Evolutionary conservation across 176 grass and related monocot genomes (phyloP).

Genomic region (Bromus sterilis): DNA sequence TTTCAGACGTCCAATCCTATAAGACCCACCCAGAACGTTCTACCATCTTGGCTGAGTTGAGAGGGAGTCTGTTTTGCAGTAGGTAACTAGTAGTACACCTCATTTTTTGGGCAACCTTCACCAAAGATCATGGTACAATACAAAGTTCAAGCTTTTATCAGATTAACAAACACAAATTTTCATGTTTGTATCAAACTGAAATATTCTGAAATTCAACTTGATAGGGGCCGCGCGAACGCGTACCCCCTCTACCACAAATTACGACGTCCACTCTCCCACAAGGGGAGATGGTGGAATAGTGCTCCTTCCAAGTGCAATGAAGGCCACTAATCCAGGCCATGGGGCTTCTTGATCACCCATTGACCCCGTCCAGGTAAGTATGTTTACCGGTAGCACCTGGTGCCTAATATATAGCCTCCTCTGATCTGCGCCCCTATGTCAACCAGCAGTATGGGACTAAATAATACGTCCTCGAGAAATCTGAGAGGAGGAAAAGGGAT

Average conservation of each 20-base stretch:
- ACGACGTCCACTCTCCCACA: slow-evolving; percentile 20
- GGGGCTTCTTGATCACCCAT: neutral
- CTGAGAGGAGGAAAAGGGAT: too few species aligned
- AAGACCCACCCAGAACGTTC: too few species aligned
- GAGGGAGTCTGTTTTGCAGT: too few species aligned
- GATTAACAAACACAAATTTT: too few species aligned
- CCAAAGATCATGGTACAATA: too few species aligned
- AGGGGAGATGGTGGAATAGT: slow-evolving; percentile 14
- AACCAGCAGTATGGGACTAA: neutral
- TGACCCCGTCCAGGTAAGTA: neutral
- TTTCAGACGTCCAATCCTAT: neutral
- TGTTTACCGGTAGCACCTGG: neutral
- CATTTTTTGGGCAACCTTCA: too few species aligned
- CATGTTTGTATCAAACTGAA: neutral
- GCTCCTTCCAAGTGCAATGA: neutral
- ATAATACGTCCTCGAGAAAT: too few species aligned
- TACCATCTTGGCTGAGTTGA: too few species aligned
- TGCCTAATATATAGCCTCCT: neutral
- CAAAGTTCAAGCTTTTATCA: too few species aligned
- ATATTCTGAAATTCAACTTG: neutral
- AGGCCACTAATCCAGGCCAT: neutral
- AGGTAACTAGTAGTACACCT: too few species aligned
- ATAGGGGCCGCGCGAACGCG: neutral
- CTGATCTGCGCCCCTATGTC: fast-evolving
- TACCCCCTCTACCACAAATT: slow-evolving; percentile 37